Conservation (phyloP, 2,329 filamentous ascomycete genomes). For the Beauveria sp. region DNA sequence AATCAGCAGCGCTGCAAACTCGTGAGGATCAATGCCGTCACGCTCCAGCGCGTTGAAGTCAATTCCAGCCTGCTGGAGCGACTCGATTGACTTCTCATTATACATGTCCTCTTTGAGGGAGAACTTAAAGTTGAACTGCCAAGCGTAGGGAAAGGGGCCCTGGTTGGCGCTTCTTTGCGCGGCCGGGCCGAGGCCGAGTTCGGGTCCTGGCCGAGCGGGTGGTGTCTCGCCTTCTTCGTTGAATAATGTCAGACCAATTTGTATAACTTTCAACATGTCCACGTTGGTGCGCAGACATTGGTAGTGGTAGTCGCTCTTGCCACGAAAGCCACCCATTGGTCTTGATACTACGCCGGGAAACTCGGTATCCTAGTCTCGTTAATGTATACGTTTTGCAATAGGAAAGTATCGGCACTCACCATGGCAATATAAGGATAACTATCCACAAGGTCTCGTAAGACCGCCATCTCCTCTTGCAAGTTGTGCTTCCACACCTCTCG, state of each 20-base stretch:
- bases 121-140: conserved; percentile 99
- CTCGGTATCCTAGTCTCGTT: conserved; percentile 73
- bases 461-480: conserved; percentile 80
- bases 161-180: conserved; percentile 33
- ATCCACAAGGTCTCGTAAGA: conserved; percentile 74
- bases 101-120: conserved; percentile 96
- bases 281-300: conserved; percentile 96
- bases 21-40: conserved; percentile 82
- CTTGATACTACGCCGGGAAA: conserved; percentile 96
- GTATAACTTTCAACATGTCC: conserved; percentile 94
- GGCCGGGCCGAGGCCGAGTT: conserved; percentile 30
- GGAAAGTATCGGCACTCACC: conserved; percentile 42
- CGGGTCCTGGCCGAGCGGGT: conserved; percentile 55
- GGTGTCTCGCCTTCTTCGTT: conserved; percentile 83
- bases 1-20: conserved; percentile 84
- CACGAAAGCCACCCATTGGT: conserved; percentile 89
- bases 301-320: conserved; percentile 97
- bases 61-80: conserved; percentile 84
- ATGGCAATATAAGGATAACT: conserved; percentile 96
- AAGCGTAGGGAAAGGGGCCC: conserved; percentile 70
- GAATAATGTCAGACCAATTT: conserved; percentile 91
- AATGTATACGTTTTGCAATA: conserved; percentile 2
- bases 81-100: conserved; percentile 87
- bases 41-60: conserved; percentile 79
- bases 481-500: conserved; percentile 95